Evolutionary conservation across 2,329 filamentous ascomycete genomes (phyloP).

Genomic region (Clarireedia hainanense): DNA sequence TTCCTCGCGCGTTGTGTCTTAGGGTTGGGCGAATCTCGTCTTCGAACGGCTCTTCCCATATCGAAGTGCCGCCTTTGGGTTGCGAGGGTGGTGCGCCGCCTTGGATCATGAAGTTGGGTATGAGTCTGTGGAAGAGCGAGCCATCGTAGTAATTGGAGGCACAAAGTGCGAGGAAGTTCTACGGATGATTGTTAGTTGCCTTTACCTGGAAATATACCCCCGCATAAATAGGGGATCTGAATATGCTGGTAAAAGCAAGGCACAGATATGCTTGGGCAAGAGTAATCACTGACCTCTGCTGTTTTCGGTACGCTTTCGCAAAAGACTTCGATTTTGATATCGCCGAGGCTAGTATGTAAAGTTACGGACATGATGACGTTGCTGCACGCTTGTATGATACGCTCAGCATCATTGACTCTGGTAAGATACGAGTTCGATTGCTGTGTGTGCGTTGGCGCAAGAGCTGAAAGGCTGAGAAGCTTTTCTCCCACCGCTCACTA

Average conservation of each 20-base stretch:
- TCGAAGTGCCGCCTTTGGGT: conserved; percentile 62
- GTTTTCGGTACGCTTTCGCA: conserved; percentile 93
- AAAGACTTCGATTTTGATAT: conserved; percentile 93
- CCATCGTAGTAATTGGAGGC: conserved; percentile 68
- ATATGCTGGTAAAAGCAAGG: not conserved
- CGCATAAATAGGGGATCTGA: conserved; percentile 1
- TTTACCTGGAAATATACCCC: too few relatives aligned
- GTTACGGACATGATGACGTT: conserved; percentile 52
- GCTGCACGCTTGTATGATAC: not conserved
- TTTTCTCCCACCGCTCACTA: too few relatives aligned
- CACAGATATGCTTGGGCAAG: not conserved
- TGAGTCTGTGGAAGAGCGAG: conserved; percentile 73
- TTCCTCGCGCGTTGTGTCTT: conserved; percentile 59
- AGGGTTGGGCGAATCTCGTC: conserved; percentile 72
- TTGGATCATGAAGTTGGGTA: conserved; percentile 75
- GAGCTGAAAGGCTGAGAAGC: not conserved
- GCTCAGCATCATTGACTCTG: not conserved
- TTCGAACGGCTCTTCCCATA: conserved; percentile 67
- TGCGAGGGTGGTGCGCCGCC: conserved; percentile 57
- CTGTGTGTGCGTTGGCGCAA: not conserved
- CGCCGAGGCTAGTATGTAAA: conserved; percentile 80
- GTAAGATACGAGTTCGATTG: not conserved
- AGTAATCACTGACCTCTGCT: conserved; percentile 53
- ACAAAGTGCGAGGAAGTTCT: conserved; percentile 86
- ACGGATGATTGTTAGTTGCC: conserved; percentile 7